Conservation (phyloP, 148 eudicot genomes). For the Beta vulgaris region DNA sequence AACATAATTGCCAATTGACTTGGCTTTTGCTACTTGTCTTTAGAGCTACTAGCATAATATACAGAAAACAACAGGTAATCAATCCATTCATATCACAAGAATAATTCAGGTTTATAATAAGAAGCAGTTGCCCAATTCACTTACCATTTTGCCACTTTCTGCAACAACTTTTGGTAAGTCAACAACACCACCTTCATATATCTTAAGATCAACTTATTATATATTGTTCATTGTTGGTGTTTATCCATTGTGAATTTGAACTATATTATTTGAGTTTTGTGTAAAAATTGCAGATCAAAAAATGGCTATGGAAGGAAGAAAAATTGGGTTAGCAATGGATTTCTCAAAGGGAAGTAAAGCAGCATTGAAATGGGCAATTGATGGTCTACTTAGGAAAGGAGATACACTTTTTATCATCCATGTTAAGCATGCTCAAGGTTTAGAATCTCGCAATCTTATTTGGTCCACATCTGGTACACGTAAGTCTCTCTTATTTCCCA, state of each 20-base stretch:
- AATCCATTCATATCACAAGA: too few relatives aligned
- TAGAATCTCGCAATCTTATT: constrained; percentile 41
- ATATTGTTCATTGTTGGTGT: neutral
- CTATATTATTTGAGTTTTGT: too few relatives aligned
- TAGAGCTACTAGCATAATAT: neutral
- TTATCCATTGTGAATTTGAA: too few relatives aligned
- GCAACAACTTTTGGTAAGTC: constrained; percentile 1
- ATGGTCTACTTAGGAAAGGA: constrained; percentile 22
- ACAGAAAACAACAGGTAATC: neutral
- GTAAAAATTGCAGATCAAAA: neutral
- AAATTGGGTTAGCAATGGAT: constrained; percentile 45
- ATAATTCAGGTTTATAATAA: neutral
- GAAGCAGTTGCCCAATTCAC: neutral
- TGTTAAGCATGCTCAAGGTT: constrained; percentile 23
- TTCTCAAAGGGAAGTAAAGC: constrained; percentile 47
- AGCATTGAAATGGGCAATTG: constrained; percentile 48
- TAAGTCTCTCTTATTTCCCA: constrained; percentile 11
- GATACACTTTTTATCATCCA: constrained; percentile 34
- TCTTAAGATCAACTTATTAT: neutral
- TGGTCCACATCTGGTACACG: constrained; percentile 44
- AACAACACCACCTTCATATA: neutral
- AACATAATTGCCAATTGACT: neutral
- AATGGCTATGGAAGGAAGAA: constrained; percentile 25
- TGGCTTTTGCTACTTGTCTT: constrained; percentile 5
- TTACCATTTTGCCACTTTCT: neutral